Evolutionary conservation across 129 eudicot species (phyloP).

Genomic region (Flaveria linearis): DNA sequence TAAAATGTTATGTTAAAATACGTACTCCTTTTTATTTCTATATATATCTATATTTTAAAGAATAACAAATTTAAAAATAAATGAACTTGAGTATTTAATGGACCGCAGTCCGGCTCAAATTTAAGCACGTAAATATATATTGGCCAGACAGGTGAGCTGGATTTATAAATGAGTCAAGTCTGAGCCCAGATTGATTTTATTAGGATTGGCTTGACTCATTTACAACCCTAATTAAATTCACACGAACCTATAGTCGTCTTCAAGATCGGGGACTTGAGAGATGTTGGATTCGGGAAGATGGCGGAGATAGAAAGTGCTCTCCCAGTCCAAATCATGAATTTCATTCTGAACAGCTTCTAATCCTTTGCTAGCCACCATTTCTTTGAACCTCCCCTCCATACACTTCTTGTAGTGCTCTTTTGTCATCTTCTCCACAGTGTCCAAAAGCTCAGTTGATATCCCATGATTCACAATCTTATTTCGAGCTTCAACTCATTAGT

Average conservation of each 20-base stretch:
- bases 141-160: too few species aligned
- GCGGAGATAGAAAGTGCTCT: conserved; percentile 83
- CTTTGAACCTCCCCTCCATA: conserved; percentile 86
- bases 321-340: conserved; percentile 85
- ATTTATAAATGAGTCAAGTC: too few species aligned
- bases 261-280: conserved; percentile 81
- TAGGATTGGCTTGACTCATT: too few species aligned
- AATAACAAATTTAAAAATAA: too few species aligned
- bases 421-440: conserved; percentile 88
- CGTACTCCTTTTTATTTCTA: too few species aligned
- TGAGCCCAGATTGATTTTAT: too few species aligned
- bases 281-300: conserved; percentile 86
- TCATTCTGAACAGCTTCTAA: conserved; percentile 68
- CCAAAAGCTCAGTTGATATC: conserved; percentile 71
- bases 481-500: neutral
- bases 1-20: too few species aligned
- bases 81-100: too few species aligned
- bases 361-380: conserved; percentile 78
- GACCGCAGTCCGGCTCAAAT: too few species aligned
- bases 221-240: too few species aligned
- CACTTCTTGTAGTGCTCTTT: conserved; percentile 85
- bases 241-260: conserved; percentile 57
- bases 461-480: conserved; percentile 78
- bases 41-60: too few species aligned
- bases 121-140: too few species aligned